Evolutionary conservation across 768 basidiomycete species (phyloP).

Genomic region (Auricularia heimuer): DNA sequence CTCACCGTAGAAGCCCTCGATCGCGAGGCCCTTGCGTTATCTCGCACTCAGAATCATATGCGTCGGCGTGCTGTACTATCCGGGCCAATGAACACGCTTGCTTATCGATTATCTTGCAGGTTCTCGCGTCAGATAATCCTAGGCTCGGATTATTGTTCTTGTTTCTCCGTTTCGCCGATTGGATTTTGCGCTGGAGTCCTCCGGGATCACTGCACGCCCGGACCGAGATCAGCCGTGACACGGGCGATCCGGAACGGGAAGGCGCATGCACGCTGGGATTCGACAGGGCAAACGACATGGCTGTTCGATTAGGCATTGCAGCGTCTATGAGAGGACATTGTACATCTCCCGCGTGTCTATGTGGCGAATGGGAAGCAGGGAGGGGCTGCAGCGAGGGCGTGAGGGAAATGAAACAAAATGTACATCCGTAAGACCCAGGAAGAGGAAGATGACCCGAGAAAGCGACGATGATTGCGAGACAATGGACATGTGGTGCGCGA

Average conservation of each 20-base stretch:
- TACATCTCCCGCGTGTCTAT: neutral
- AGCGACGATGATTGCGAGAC: neutral
- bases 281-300: neutral
- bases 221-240: neutral
- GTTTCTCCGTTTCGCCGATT: neutral
- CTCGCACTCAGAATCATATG: too few relatives aligned
- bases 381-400: neutral
- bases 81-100: too few relatives aligned
- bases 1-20: too few relatives aligned
- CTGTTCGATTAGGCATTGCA: neutral
- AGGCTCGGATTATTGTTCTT: neutral
- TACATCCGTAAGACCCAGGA: neutral
- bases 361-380: neutral
- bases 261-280: neutral
- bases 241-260: neutral
- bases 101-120: too few relatives aligned
- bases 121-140: too few relatives aligned
- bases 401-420: neutral
- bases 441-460: neutral
- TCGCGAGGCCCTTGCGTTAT: too few relatives aligned
- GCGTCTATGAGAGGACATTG: neutral
- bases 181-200: neutral
- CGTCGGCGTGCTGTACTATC: too few relatives aligned
- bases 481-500: neutral
- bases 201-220: neutral